Evolutionary conservation across 495 filamentous ascomycete species (phyloP).

Genomic region (Lasiosphaeria miniovina): DNA sequence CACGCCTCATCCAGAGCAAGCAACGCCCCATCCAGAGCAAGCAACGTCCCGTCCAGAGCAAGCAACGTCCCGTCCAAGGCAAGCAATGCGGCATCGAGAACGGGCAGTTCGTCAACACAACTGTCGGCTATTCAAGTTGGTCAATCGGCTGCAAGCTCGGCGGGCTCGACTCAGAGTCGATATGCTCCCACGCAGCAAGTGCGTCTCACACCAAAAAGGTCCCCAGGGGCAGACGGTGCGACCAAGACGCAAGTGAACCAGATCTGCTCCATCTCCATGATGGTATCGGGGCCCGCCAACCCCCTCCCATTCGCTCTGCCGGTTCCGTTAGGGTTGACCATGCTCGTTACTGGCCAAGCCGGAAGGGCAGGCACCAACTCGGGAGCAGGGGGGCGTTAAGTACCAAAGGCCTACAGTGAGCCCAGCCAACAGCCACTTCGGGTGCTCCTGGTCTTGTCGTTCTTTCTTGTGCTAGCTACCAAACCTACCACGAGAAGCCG

Average conservation of each 20-base stretch:
- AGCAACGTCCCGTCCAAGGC: too few species aligned
- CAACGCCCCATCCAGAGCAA: too few species aligned
- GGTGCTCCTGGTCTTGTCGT: too few species aligned
- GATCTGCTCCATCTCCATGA: constrained; percentile 25
- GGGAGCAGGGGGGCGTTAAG: neutral
- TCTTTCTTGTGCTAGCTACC: too few species aligned
- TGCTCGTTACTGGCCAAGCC: constrained; percentile 17
- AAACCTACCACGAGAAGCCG: too few species aligned
- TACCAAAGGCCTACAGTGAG: too few species aligned
- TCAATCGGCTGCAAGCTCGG: neutral
- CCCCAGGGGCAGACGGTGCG: constrained; percentile 14
- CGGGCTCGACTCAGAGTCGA: neutral
- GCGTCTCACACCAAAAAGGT: neutral
- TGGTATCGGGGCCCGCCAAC: constrained; percentile 21
- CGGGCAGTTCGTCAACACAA: too few species aligned
- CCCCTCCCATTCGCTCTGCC: constrained; percentile 26
- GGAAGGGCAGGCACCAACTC: neutral
- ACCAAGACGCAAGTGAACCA: constrained; percentile 30
- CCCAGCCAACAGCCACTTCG: too few species aligned
- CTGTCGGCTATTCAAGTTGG: too few species aligned
- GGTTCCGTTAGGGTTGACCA: constrained; percentile 22
- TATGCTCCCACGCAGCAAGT: neutral
- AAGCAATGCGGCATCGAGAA: too few species aligned
- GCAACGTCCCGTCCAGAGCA: too few species aligned
- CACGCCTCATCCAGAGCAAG: too few species aligned